Base-by-base conservation (phyloP, 2,329 filamentous ascomycete genomes). In the Endothia cerciana region DNA sequence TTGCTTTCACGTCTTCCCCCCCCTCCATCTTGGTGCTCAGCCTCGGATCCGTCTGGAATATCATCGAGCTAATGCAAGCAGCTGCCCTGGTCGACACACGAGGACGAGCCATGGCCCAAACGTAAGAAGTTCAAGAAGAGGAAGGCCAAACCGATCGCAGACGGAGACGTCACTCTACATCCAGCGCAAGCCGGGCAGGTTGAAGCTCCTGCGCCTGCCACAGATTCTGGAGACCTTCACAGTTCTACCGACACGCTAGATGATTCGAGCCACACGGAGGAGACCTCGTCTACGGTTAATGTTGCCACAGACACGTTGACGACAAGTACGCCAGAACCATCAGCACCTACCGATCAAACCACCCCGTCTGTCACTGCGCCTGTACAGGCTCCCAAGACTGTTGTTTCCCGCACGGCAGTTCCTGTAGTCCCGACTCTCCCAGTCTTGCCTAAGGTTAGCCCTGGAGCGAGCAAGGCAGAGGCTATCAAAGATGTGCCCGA, bases 371-470 rank as follows among this genome's bases (percentile, higher is more conserved):
- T 47, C 17, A 60, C 69, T 10, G 72, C 72, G 17, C 69, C 76
- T 7, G 70, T 72, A 1, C 76, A 75, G 41, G 49, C 72, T 11
- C 68, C 67, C 25, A 80, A 74, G 70, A 30, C 38, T 30, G 72
- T 71, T 56, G 72, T 70, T 47, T 71, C 69, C 47, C 80, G 79
- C 10, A 67, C 78, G 17, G 75, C 77, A 25, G 72, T 77, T 5
- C 78, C 80, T 13, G 80, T 80, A 1, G 69, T 81, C 51, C 82
- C 83, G 3, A 76, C 82, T n/a, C 67, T 85, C 28, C 83, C 84
- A 8, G 78, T 74, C 41, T 70, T 83, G 10, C 81, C 83, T 7
- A 84, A 82, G 72, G 22, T 40, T 43, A 43, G 25, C 15, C 40
- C 57, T 28, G 25, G 3, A n/a, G 28, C 15, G 19, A 68, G 59